Conservation (phyloP, 148 eudicot genomes). For the Vaccinium corymbosum region DNA sequence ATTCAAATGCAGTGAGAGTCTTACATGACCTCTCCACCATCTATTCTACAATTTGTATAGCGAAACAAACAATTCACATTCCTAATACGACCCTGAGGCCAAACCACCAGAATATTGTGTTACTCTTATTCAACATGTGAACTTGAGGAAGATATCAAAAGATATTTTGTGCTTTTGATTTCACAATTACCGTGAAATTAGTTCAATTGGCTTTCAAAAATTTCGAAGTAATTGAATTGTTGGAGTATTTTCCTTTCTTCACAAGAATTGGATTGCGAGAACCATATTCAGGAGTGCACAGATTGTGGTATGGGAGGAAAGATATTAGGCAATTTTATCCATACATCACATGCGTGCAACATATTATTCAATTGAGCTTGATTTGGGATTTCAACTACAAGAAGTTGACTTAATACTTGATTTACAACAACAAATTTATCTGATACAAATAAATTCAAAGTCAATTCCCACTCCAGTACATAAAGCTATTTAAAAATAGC, state of each 20-base stretch:
- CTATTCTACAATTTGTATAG: no score
- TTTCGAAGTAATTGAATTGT: not conserved
- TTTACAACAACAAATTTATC: not conserved
- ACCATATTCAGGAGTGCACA: not conserved
- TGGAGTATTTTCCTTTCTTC: not conserved
- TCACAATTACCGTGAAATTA: not conserved
- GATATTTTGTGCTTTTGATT: not conserved
- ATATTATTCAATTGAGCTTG: not conserved
- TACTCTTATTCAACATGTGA: not conserved
- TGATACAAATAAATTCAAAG: not conserved
- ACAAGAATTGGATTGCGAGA: not conserved
- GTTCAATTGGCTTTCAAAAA: not conserved
- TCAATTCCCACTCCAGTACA: not conserved
- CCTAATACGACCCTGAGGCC: not conserved
- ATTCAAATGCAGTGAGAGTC: no score
- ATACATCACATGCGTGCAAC: not conserved
- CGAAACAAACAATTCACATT: not conserved
- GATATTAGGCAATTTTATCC: not conserved
- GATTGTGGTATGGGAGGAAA: not conserved
- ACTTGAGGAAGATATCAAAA: not conserved
- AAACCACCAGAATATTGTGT: not conserved
- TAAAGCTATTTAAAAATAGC: not conserved
- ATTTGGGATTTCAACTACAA: not conserved
- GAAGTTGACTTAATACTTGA: not conserved
- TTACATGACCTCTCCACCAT: no score